Evolutionary conservation across 306 rosid genomes (phyloP), one percentile per base, ranked within the genome.

Genomic region (Cucumis cinereus): DNA sequence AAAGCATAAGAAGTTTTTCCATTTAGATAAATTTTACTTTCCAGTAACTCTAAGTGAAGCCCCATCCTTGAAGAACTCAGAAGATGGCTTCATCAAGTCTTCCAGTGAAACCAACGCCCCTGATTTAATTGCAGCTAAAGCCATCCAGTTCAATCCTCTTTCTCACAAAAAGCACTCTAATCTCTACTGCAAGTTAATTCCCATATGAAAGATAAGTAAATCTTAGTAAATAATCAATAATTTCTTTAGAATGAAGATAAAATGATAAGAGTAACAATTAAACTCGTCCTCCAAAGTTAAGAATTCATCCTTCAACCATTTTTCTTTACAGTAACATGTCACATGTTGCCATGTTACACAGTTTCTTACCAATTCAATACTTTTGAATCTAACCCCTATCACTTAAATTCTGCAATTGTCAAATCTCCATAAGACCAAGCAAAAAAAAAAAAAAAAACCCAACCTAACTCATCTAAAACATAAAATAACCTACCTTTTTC

Each of bases 21-120:
- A 30, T 33, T 36, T 74, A 15, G 23, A 22, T 55, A 20, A 76
- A 28, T 78, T 69, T 75, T 86, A 94, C 97, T 83, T 92, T 85
- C 89, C 95, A 53, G 82, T 88, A 75, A 94, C 76, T 87, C 97
- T 78, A 60, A 91, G 78, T 1, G 97, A 90, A 75, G 95, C 85
- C 59, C 96, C 95, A 80, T 90, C 87, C 90, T 83, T 83, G 88
- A 86, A 91, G 85, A 85, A 83, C 3, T 91, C 83, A 45, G 97
- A 91, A 41, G 90, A 87, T 40, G 87, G 91, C 22, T 74, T 79
- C 16, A 94, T 80, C 16, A 94, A 50, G 4, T 83, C 87, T 77
- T 83, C 63, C 22, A 87, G 60, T 57, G 79, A 49, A 77, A 87
- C 90, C 81, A 87, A 82, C 14, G 80, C 89, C 68, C 99, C 96